These are phyloP conservation scores for Populus nigra DNA, from an alignment of 345 rosid species.

Conservation along the genomic window DNA sequence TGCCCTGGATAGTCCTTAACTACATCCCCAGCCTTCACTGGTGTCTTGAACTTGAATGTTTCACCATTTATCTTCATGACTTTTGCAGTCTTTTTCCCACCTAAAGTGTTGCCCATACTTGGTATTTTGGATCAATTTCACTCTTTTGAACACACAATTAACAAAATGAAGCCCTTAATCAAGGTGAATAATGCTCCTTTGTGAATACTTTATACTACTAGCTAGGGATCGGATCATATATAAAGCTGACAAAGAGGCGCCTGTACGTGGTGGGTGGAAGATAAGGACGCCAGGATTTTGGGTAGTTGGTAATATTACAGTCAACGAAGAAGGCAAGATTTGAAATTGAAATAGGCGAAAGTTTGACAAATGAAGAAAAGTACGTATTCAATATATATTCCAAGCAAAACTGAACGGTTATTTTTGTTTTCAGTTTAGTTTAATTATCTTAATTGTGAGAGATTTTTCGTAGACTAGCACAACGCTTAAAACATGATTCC, in stretches of 20 bases:
- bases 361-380: constrained; percentile 30
- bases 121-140: not conserved
- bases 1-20: constrained; percentile 61
- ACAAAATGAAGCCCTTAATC: not conserved
- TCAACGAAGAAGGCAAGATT: constrained; percentile 47
- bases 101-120: constrained; percentile 73
- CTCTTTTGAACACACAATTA: not conserved
- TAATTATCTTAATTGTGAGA: not conserved
- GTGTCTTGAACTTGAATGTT: constrained; percentile 71
- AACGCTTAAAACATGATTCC: too few relatives aligned
- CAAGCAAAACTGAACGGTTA: not conserved
- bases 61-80: constrained; percentile 90
- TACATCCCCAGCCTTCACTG: constrained; percentile 74
- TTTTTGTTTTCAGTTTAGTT: not conserved
- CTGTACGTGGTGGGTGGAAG: constrained; percentile 13
- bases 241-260: not conserved
- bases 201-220: not conserved
- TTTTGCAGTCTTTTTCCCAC: constrained; percentile 53
- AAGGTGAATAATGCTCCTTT: not conserved
- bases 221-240: too few relatives aligned
- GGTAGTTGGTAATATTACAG: constrained; percentile 17
- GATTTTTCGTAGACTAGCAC: too few relatives aligned
- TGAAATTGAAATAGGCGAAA: constrained; percentile 8
- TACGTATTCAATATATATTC: constrained; percentile 12
- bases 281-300: constrained; percentile 1